Base-by-base conservation (phyloP, 2,329 filamentous ascomycete genomes). In the Colletotrichum limetticola region DNA sequence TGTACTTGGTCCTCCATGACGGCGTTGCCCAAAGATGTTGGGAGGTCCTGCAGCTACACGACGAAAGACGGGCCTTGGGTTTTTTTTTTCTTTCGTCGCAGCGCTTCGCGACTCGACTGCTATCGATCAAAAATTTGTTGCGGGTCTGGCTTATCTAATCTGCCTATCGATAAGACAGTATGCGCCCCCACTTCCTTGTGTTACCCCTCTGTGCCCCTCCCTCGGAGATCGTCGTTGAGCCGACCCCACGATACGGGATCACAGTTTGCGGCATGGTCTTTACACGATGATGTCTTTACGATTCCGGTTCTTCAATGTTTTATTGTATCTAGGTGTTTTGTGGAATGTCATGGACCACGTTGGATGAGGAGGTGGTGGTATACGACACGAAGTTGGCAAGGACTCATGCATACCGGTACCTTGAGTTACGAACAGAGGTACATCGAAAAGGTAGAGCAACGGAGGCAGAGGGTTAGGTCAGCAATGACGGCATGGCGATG, bases 1-100 rank as follows among this genome's bases (percentile, higher is more conserved):
- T 98, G 95, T 57, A 89, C 83, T 86, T 98, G 95, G 74, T 95
- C 90, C 81, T 95, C 93, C 93, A 95, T 95, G 78, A 75, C 88
- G 82, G 81, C 74, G 60, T 57, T 46, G 53, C 52, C 69, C 49
- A 68, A n/a, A 24, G 30, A 16, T 53, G 28, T 56, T 71, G 61
- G 46, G 59, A 28, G 24, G 24, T 64, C 59, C 66, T 73, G 66
- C 28, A 53, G 63, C 42, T 62, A n/a, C 37, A 70, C 49, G 46
- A 49, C 61, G 49, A 65, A 28, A 32, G 59, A 58, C n/a, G 14
- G 58, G 55, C 46, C 22, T 56, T 32, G 46, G 32, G 24, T 14
- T 49, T 35, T 65, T 71, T 61, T 68, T 65, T 65, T 68, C 61
- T 65, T 32, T 22, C 49, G 11, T 55, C 56, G 24, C 14, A 56